Conservation (phyloP, 176 grass and related monocot genomes). For the Musa beccarii region DNA sequence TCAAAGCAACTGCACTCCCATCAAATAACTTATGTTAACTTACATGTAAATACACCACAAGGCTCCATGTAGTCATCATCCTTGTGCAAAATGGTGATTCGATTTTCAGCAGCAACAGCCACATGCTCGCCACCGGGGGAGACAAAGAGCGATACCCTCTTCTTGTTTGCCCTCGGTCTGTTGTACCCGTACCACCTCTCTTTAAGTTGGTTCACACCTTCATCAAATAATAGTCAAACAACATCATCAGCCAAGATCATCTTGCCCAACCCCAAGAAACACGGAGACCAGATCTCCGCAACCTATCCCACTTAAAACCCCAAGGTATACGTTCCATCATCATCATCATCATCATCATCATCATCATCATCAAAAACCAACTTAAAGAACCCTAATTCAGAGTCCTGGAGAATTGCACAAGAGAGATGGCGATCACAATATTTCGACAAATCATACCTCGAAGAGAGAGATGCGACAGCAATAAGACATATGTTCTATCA, state of each 20-base stretch:
- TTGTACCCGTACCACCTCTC: slow-evolving; percentile 48
- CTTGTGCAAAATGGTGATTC: slow-evolving; percentile 51
- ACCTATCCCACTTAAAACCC: not conserved
- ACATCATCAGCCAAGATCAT: not conserved
- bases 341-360: too few relatives aligned
- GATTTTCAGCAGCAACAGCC: slow-evolving; percentile 43
- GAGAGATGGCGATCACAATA: not conserved
- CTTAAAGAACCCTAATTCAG: not conserved
- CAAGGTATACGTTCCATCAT: too few relatives aligned
- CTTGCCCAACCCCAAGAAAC: not conserved
- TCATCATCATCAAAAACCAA: too few relatives aligned
- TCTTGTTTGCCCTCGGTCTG: slow-evolving; percentile 25
- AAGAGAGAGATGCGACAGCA: too few relatives aligned
- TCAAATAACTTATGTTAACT: slow-evolving; percentile 10
- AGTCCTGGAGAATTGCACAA: not conserved
- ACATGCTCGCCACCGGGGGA: slow-evolving; percentile 49
- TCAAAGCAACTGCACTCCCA: not conserved
- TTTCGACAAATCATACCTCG: slow-evolving; percentile 28
- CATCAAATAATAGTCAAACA: slow-evolving; percentile 1
- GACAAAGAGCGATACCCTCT: slow-evolving; percentile 31
- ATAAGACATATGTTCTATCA: too few relatives aligned
- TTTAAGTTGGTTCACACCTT: slow-evolving; percentile 63
- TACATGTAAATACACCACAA: slow-evolving; percentile 59
- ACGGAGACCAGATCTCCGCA: not conserved
- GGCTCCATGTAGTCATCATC: slow-evolving; percentile 50